Evolutionary conservation across 108 stramenopile species (phyloP).

Genomic region (Skeletonema marinoi): DNA sequence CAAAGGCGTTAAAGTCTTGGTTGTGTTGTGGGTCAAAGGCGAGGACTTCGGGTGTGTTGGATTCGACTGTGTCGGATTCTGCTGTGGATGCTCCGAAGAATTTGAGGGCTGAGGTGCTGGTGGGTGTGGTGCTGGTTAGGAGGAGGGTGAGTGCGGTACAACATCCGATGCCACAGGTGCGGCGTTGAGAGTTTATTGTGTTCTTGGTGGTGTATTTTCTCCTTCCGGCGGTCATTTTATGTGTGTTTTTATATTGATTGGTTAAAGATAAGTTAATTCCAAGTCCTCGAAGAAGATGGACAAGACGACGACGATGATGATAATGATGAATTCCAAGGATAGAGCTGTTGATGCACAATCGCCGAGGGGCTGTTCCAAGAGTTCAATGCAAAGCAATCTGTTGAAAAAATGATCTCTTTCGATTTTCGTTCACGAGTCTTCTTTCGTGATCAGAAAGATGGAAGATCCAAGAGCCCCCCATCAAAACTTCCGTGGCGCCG

Average conservation of each 20-base stretch:
- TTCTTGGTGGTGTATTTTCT: neutral
- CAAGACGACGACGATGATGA: neutral
- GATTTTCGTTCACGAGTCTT: too few species aligned
- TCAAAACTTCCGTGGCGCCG: too few species aligned
- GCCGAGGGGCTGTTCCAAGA: too few species aligned
- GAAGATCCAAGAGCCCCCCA: too few species aligned
- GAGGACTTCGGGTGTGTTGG: neutral
- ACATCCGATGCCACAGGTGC: neutral
- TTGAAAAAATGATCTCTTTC: too few species aligned
- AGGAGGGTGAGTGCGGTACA: neutral
- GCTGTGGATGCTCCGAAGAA: neutral
- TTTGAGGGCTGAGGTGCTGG: neutral
- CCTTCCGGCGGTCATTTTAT: neutral
- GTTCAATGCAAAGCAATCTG: too few species aligned
- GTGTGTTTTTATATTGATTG: too few species aligned
- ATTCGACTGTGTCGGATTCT: neutral
- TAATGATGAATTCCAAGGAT: neutral
- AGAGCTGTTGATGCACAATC: too few species aligned
- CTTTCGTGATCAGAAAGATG: too few species aligned
- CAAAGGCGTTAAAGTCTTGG: constrained; percentile 29
- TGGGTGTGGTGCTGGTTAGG: neutral
- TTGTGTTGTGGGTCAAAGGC: neutral
- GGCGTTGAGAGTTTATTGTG: too few species aligned
- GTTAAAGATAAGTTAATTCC: too few species aligned
- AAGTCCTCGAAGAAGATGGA: too few species aligned